Base-by-base conservation (phyloP, 2,329 filamentous ascomycete species). In the Fusarium caatingaense region DNA sequence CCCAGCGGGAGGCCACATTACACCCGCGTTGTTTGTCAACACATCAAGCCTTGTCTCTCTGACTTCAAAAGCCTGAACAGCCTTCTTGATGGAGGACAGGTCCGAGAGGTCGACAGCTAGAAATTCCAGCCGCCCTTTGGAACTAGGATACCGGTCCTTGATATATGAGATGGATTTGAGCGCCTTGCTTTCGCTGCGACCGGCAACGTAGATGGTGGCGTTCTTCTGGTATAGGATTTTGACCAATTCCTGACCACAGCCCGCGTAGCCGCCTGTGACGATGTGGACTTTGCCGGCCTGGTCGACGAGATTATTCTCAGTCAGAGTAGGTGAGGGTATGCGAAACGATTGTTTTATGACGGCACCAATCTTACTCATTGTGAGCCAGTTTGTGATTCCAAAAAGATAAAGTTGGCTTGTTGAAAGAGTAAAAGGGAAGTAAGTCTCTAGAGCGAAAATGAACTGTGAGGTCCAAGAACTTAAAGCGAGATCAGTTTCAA, bases 141-240 rank as follows among this genome's bases (percentile, higher is more conserved):
- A 82, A 16, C 68, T 18, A 6, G 57, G 73, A 5, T 80, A 74
- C 2, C 70, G 57, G 4, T 74, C 56, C 37, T 80, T 74, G 64
- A 87, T 83, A 15, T 74, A 64, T 4, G 75, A 69, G 27, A 88
- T 84, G 15, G 83, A 83, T 0, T 73, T 54, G 1, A 76, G 72
- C n/a, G 79, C 83, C 63, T 84, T 84, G 5, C 76, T 68, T 21
- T 77, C 68, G 2, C 78, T 81, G 21, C 86, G 83, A 1, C 81
- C 82, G 5, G 85, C 85, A 34, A 88, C 72, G 69, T 88, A 88
- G 25, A 89, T 81, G 5, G 78, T 86, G 18, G 78, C 86, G 56
- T 86, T 84, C 18, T 80, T 81, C 6, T 77, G 73, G 72, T 88
- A 89, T 8, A 89, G 79, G 5, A 88, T 83, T 28, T 80, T 80